phyloP scores from a whole-genome alignment of 2,329 filamentous ascomycete species.

The Colletotrichum noveboracense region DNA sequence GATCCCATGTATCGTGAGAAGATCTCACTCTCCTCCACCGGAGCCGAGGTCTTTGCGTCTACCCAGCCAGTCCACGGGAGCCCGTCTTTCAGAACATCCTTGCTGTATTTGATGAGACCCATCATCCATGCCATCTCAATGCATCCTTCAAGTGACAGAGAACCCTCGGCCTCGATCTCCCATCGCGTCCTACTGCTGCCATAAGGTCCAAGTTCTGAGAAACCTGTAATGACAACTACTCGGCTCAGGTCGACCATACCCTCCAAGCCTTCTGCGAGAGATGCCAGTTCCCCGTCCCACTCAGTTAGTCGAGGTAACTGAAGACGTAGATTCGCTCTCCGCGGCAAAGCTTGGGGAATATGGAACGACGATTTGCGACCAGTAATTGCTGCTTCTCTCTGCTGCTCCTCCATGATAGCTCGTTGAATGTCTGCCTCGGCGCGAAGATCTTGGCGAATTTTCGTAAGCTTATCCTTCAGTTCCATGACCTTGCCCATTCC shows the following conservation, averaged over 20 bases:
- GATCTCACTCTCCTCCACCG: conserved; percentile 96
- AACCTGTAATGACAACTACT: conserved; percentile 96
- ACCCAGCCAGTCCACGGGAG: conserved; percentile 97
- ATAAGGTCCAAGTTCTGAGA: conserved; percentile 94
- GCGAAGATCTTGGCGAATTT: conserved; percentile 89
- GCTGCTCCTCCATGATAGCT: conserved; percentile 94
- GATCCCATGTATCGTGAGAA: conserved; percentile 96
- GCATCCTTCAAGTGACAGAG: conserved; percentile 96
- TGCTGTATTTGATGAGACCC: conserved; percentile 98
- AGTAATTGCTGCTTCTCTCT: conserved; percentile 96
- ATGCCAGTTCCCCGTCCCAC: conserved; percentile 88
- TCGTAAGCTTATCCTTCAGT: conserved; percentile 90
- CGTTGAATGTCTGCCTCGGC: conserved; percentile 92
- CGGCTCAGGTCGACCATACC: conserved; percentile 99
- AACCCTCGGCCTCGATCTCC: conserved; percentile 98
- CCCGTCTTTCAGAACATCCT: conserved; percentile 84
- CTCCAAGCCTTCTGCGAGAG: conserved; percentile 84
- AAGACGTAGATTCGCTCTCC: conserved; percentile 95
- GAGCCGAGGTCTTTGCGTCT: conserved; percentile 89
- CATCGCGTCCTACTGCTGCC: conserved; percentile 97
- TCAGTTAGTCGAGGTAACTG: conserved; percentile 89
- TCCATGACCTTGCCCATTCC: conserved; percentile 96
- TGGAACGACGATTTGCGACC: conserved; percentile 89
- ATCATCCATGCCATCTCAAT: conserved; percentile 99
- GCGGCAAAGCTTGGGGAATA: conserved; percentile 90